These are phyloP conservation scores for Isoetes taiwanensis DNA, from an alignment of 75 land plant species.

Conservation along the genomic window DNA sequence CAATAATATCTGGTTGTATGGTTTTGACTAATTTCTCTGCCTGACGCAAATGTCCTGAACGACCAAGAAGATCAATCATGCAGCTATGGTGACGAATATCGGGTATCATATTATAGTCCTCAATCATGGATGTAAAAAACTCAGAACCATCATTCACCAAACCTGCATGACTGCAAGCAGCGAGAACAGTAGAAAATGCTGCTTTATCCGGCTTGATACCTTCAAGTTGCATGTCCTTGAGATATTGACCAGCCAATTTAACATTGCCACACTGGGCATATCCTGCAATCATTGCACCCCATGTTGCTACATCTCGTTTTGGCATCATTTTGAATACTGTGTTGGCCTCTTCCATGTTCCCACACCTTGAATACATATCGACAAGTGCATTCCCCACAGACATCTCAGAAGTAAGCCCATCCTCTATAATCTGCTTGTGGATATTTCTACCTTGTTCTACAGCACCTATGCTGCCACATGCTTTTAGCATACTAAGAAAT, in stretches of 20 bases:
- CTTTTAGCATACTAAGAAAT: conserved; percentile 14
- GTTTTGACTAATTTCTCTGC: not conserved
- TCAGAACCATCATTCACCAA: not conserved
- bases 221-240: not conserved
- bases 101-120: not conserved
- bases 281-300: not conserved
- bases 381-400: not conserved
- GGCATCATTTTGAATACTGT: not conserved
- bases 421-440: not conserved
- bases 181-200: conserved; percentile 10
- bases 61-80: conserved; percentile 18
- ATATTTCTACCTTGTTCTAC: not conserved
- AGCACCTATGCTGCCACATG: not conserved
- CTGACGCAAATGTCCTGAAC: conserved; percentile 10
- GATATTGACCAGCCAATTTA: not conserved
- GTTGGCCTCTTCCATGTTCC: not conserved
- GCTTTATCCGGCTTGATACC: not conserved
- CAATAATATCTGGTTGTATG: conserved; percentile 4
- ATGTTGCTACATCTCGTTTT: not conserved
- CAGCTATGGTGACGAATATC: conserved; percentile 11
- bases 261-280: not conserved
- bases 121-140: not conserved
- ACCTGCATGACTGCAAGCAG: conserved; percentile 20
- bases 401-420: not conserved
- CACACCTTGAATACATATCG: conserved; percentile 6